A percentile compares a stretch with the other conserved stretches of the same genome.
Conservation (phyloP, 164 flowering plant species). For the Buxus sempervirens region DNA sequence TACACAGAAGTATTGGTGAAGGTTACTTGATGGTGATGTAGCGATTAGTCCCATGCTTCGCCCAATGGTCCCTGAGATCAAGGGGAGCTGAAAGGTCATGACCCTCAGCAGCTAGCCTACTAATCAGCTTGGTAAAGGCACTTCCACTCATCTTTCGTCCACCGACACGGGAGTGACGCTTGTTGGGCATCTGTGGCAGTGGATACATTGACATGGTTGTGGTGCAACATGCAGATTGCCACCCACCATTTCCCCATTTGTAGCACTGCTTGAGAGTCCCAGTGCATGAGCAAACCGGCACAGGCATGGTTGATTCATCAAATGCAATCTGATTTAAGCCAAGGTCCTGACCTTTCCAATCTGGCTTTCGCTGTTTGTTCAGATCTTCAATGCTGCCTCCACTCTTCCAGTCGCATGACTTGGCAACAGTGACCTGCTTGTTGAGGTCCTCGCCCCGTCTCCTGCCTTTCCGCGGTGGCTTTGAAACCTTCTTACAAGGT, state of each 20-base stretch:
- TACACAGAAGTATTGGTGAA: no score
- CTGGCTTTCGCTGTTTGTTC: constrained; percentile 50
- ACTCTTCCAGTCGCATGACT: constrained; percentile 46
- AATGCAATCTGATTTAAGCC: constrained; percentile 67
- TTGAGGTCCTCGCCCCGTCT: constrained; percentile 54
- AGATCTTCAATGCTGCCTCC: constrained; percentile 35
- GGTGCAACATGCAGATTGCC: constrained; percentile 86
- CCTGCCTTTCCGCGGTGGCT: constrained; percentile 39
- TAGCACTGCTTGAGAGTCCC: constrained; percentile 63
- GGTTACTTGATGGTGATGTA: no score
- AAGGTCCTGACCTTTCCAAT: constrained; percentile 71
- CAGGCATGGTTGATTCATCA: constrained; percentile 71
- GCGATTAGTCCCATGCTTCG: no score
- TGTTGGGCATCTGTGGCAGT: constrained; percentile 64
- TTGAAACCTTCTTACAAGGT: constrained; percentile 37
- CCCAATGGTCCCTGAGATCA: constrained; percentile 76
- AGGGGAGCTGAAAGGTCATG: constrained; percentile 56
- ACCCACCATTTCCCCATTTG: constrained; percentile 84
- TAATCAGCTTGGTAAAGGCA: constrained; percentile 60
- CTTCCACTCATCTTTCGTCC: constrained; percentile 83
- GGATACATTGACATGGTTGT: constrained; percentile 67
- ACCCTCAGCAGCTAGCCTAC: constrained; percentile 63
- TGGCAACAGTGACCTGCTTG: constrained; percentile 37
- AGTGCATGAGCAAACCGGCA: constrained; percentile 75
- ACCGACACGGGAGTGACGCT: constrained; percentile 69